These are phyloP conservation scores for Exophiala mesophila DNA, from an alignment of 2,329 filamentous ascomycete genomes.

Conservation along the genomic window DNA sequence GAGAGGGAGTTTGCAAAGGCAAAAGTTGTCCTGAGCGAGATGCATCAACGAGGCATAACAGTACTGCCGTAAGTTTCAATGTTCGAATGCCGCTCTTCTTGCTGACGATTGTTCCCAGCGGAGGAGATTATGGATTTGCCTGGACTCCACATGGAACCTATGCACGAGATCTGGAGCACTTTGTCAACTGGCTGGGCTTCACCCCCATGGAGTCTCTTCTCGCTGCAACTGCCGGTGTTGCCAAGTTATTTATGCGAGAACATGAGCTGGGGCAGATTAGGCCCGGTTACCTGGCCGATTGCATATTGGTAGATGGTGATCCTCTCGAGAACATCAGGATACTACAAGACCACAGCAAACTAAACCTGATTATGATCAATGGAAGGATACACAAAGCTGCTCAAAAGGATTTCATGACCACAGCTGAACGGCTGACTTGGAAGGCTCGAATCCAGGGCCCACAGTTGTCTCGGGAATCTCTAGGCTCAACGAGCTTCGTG, in stretches of 20 bases:
- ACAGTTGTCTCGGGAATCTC: too few species aligned
- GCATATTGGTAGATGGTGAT: constrained; percentile 45
- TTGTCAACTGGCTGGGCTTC: constrained; percentile 43
- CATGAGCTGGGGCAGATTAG: constrained; percentile 40
- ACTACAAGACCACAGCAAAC: constrained; percentile 40
- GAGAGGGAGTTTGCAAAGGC: constrained; percentile 40
- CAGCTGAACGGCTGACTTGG: background rate
- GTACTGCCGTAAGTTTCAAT: constrained; percentile 39
- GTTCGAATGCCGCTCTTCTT: background rate
- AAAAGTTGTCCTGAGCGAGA: constrained; percentile 38
- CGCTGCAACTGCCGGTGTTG: constrained; percentile 39
- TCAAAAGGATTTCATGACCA: constrained; percentile 17
- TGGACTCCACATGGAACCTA: constrained; percentile 49
- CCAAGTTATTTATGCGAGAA: constrained; percentile 40
- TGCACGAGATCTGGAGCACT: constrained; percentile 44
- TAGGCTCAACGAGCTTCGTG: constrained; percentile 15
- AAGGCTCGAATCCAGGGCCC: background rate
- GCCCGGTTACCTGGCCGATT: constrained; percentile 41
- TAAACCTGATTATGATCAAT: constrained; percentile 47
- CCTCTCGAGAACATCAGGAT: constrained; percentile 40
- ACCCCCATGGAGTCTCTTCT: constrained; percentile 43
- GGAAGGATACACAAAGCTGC: constrained; percentile 42
- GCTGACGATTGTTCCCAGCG: background rate
- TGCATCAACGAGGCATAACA: constrained; percentile 43
- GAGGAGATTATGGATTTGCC: constrained; percentile 45